Evolutionary conservation across 805 yeast genomes (phyloP).

Genomic region (Yarrowia phangngaensis): DNA sequence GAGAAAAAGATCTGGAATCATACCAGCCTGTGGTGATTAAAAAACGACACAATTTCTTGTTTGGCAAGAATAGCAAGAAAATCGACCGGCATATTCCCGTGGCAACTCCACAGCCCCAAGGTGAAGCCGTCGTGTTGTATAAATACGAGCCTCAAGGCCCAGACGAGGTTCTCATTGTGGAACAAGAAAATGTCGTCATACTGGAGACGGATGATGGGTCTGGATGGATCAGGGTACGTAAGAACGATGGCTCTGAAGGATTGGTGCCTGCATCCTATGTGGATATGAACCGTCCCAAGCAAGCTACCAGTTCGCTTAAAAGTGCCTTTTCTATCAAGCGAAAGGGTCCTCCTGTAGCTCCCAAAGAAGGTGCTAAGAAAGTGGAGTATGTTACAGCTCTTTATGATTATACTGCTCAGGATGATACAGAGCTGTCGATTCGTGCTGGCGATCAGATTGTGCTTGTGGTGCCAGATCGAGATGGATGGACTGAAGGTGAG

Average conservation of each 20-base stretch:
- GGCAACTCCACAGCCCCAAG: neutral
- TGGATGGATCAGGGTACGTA: conserved; percentile 81
- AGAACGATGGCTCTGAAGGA: conserved; percentile 54
- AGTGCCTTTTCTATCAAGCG: conserved; percentile 35
- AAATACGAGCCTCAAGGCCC: conserved; percentile 63
- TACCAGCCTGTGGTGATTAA: conserved; percentile 40
- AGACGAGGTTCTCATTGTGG: conserved; percentile 64
- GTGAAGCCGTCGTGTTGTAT: conserved; percentile 42
- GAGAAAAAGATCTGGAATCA: conserved; percentile 48
- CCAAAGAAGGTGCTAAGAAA: conserved; percentile 66
- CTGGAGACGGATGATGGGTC: conserved; percentile 75
- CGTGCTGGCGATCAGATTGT: conserved; percentile 68
- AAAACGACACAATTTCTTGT: conserved; percentile 56
- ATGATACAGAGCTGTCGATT: conserved; percentile 73
- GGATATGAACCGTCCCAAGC: conserved; percentile 42
- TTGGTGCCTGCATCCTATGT: conserved; percentile 83
- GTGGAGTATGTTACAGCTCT: conserved; percentile 56
- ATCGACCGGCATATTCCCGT: conserved; percentile 19
- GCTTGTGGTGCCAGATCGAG: conserved; percentile 61
- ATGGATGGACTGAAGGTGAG: conserved; percentile 96
- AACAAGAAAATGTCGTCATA: conserved; percentile 60
- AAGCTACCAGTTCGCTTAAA: conserved; percentile 34
- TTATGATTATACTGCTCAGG: conserved; percentile 73
- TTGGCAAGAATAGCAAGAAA: conserved; percentile 41
- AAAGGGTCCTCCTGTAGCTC: conserved; percentile 77